Evolutionary conservation across 192 early-diverging fungal genomes (phyloP), one percentile per base, ranked within the genome.

Genomic region (Linnemannia zychae): DNA sequence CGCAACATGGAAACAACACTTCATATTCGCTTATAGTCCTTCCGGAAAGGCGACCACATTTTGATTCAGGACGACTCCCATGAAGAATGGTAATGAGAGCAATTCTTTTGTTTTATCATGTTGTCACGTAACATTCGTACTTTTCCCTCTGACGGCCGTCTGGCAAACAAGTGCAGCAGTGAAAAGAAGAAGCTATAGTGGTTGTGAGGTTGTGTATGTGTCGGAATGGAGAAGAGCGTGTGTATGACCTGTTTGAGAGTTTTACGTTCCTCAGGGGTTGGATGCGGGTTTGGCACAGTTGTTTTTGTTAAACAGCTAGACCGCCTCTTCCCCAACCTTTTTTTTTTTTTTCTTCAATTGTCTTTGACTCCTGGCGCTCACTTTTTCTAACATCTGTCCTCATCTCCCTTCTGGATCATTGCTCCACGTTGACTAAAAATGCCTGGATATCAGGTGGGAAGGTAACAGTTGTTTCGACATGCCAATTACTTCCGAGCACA

Each of bases 31-130:
- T n/a, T 31, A 66, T 85, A 85, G 83, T 67, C 83, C 2, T 85
- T 85, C 52, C 73, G 68, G 60, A 85, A 75, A 71, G 77, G 77
- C 4, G 83, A 85, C 74, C 67, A 60, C 77, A 85, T 85, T 74
- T 44, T 76, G 73, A 85, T 85, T 72, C 57, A 76, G 74, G 74
- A 85, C 53, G 76, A 40, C 31, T 75, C 83, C 7, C 83, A 85
- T 50, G 74, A 85, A 12, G 83, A 85, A 79, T 85, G 83, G 83
- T 85, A 85, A 77, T n/a, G 44, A 73, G 31, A 73, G 18, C 70
- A 11, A 3, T 49, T 69, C 11, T 38, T 69, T 69, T 13, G 12
- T 38, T 40, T 4, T 40, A 38, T 40, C 40, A 3, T 36, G 9
- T 49, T 49, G 9, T 49, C 40, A 44, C 40, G 40, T 44, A 44